Evolutionary conservation across 345 rosid species (phyloP), one percentile per base, ranked within the genome.

Genomic region (Abelmoschus esculentus): DNA sequence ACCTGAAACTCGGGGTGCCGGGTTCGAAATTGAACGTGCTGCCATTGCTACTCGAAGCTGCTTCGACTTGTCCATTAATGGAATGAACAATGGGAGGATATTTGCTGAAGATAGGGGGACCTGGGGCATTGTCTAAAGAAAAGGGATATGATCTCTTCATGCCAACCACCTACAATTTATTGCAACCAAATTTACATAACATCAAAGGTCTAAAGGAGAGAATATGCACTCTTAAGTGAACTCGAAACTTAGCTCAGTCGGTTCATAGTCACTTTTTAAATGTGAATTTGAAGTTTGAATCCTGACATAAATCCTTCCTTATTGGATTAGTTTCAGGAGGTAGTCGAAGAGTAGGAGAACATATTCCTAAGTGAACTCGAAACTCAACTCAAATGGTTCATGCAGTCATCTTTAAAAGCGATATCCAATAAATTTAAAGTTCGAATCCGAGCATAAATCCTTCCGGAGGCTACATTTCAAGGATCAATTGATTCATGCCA

Each of bases 71-170:
- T 61, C 69, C 72, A 65, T 78, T 72, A 66, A 69, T 72, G 34
- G 80, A 73, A 63, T 74, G 77, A 18, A 61, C 74, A 62, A 64
- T 29, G 29, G 74, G 54, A 59, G 78, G 77, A 52, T 67, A 54
- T 52, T 78, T 85, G 79, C 52, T 14, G 40, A 28, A 70, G 44
- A 78, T 58, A 66, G 77, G 50, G 14, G 82, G 72, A 57, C 62
- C 72, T 50, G 79, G 79, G 11, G 83, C 74, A 67, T 77, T 69
- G 42, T 80, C 86, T n/a, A 73, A 47, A 56, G 76, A 57, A 76
- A 85, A 87, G 38, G 85, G 88, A 70, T 69, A 78, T 38, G 82
- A 29, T 70, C 92, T 85, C 81, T 85, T 87, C 83, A 68, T 42
- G 66, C 89, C 83, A 72, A 77, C 81, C 73, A 74, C 81, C 91